Evolutionary conservation across 768 basidiomycete species (phyloP).

Genomic region (Lentinula raphanica): DNA sequence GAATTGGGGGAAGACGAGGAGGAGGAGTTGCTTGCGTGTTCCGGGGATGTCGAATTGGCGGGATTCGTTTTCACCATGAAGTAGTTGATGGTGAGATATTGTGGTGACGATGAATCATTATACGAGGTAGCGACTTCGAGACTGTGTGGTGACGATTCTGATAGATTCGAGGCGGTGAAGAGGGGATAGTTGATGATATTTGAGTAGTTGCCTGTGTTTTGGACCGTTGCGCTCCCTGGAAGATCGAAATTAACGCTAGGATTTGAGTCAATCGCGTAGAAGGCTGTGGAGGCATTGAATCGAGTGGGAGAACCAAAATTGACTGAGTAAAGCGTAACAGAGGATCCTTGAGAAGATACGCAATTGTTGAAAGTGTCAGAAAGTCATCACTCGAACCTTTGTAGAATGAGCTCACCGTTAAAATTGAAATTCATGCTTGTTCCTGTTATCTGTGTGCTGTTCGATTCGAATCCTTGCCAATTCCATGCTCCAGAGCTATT

Average conservation of each 20-base stretch:
- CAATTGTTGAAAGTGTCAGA: not conserved
- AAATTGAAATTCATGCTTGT: slow-evolving; percentile 1
- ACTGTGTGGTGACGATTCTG: not conserved
- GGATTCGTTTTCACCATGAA: slow-evolving; percentile 3
- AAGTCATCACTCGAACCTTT: no score
- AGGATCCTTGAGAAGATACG: not conserved
- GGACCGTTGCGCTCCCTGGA: not conserved
- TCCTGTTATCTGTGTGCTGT: not conserved
- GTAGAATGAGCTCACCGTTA: no score
- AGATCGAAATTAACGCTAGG: not conserved
- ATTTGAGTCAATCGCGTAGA: slow-evolving; percentile 4
- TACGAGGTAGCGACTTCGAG: not conserved
- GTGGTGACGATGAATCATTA: not conserved
- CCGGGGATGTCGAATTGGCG: not conserved
- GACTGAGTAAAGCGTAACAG: slow-evolving; percentile 1
- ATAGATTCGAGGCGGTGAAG: not conserved
- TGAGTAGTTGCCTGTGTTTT: not conserved
- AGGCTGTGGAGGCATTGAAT: not conserved
- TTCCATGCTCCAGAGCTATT: slow-evolving; percentile 2
- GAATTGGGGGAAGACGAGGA: not conserved
- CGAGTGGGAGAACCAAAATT: not conserved
- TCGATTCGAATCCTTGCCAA: not conserved
- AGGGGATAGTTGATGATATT: not conserved
- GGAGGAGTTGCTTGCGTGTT: not conserved
- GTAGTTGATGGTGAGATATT: not conserved